Evolutionary conservation across 371 early-diverging fungal genomes (phyloP), one percentile per base, ranked within the genome.

Genomic region (Mortierella sp.): DNA sequence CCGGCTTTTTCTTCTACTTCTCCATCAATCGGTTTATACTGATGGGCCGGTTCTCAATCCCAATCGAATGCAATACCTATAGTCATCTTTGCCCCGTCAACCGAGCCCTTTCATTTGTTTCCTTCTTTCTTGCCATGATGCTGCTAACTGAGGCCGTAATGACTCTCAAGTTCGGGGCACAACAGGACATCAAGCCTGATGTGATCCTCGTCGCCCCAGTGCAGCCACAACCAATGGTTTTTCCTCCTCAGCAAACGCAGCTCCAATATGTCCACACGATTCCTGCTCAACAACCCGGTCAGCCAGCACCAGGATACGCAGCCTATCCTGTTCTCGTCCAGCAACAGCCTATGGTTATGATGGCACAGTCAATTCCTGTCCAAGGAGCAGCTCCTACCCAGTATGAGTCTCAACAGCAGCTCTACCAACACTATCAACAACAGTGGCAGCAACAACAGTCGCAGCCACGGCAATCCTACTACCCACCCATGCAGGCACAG

Each of bases 391-490:
- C 26, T 14, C 57, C n/a, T 57, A 9, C 18, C 25, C 64, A 63
- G 52, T 60, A 70, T 4, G 60, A 60, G 21, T 52, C 51, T 30
- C 67, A 73, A n/a, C 65, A 48, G 15, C 56, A 21, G n/a, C 62
- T 51, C 15, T 45, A 63, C 0, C 64, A 61, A 18, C 53, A 14
- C 7, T 16, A 19, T 14, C 55, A 52, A 12, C 64, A 63, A 28
- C 64, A 21, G 30, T 55, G 19, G 15, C 47, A 16, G 14, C 57
- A 47, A 6, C 48, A 60, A 4, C 60, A 48, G 2, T 23, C 21
- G 26, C 68, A 43, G 51, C 43, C 26, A 0, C 57, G 21, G 2
- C 62, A 51, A n/a, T 37, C 37, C 5, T 37, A 5, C 37, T 37
- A 37, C 37, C 37, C 37, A 37, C 3, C 37, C 5, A 37, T 37